Base-by-base conservation (phyloP, 1,139 yeast genomes). In the Ogataea hybrid region DNA sequence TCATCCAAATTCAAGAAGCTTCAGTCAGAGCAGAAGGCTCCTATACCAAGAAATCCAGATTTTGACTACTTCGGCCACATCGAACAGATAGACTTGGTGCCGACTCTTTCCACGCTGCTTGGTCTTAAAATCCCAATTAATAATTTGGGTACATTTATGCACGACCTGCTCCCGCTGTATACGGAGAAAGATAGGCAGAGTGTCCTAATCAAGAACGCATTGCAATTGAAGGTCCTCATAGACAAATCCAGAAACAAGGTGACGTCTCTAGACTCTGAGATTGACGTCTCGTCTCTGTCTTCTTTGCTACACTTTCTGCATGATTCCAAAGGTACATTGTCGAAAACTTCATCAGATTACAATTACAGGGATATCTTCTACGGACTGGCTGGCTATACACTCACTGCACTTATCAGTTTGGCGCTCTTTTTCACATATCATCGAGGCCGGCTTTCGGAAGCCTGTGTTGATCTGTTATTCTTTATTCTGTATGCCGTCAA, bases 1-100 rank as follows among this genome's bases (percentile, higher is more conserved):
- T 83, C 96, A 0, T 77, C 81, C 5, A 74, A 75, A 52, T 73
- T 89, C 44, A 49, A 68, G 30, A 47, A 53, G 2, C 52, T 61
- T 15, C 32, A 34, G 2, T 11, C 12, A 7, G 33, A 56, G 16
- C 34, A 42, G 2, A 42, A 45, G 6, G 68, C 73, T 2, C 64
- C 67, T 2, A 60, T 81, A 6, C 81, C 84, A 0, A 48, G 68
- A 14, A 58, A 68, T 28, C 64, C 60, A 0, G 73, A 73, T 9
- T 89, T 65, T 58, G 57, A 69, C 1, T 92, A 76, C 57, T 77
- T 75, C 52, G 52, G 64, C 1, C 61, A 60, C 31, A 68, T 89
- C 11, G 84, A 81, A 47, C 98, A 94, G 58, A 79, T 88, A 21
- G 98, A 92, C 62, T 53, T 92, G 17, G 96, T 92, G 0, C 96